A percentile compares a stretch with the other conserved stretches of the same genome.
phyloP scores from a whole-genome alignment of 1,284 basidiomycete species.

The Sanghuangporus sanghuang region DNA sequence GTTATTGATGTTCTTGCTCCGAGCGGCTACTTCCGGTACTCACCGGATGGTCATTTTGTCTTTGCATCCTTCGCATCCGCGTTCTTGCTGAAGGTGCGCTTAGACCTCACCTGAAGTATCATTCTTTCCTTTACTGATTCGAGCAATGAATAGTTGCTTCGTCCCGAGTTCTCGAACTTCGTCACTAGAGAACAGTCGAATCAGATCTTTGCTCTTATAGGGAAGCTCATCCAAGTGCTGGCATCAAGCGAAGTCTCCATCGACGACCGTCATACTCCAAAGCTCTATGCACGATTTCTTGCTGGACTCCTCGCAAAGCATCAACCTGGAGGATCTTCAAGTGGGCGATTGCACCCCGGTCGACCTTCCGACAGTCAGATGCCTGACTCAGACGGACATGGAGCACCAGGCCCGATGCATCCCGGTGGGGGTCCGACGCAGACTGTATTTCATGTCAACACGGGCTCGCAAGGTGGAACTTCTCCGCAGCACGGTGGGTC shows the following conservation, averaged over 20 bases:
- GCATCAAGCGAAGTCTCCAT: constrained; percentile 72
- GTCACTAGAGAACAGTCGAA: constrained; percentile 57
- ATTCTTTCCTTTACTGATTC: not conserved
- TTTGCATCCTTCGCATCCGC: constrained; percentile 84
- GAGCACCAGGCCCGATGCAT: constrained; percentile 2
- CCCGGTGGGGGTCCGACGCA: constrained; percentile 31
- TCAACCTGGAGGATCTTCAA: constrained; percentile 51
- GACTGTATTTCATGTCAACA: constrained; percentile 16
- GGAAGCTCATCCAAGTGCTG: constrained; percentile 64
- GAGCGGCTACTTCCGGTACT: constrained; percentile 74
- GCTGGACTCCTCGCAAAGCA: constrained; percentile 61
- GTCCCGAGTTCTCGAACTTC: constrained; percentile 63
- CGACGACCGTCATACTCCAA: constrained; percentile 77
- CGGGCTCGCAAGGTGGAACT: constrained; percentile 7
- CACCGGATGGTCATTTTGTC: constrained; percentile 82
- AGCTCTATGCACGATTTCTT: constrained; percentile 75
- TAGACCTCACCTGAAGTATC: not conserved
- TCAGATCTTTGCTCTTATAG: constrained; percentile 68
- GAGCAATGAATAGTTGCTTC: constrained; percentile 48
- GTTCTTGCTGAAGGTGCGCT: constrained; percentile 71
- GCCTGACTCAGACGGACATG: constrained; percentile 25
- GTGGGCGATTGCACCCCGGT: constrained; percentile 22
- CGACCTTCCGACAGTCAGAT: constrained; percentile 27
- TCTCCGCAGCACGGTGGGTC: constrained; percentile 10
- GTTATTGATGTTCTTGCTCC: constrained; percentile 65